phyloP scores from a whole-genome alignment of 176 grass and related monocot species.

The Triticum dicoccoides region DNA sequence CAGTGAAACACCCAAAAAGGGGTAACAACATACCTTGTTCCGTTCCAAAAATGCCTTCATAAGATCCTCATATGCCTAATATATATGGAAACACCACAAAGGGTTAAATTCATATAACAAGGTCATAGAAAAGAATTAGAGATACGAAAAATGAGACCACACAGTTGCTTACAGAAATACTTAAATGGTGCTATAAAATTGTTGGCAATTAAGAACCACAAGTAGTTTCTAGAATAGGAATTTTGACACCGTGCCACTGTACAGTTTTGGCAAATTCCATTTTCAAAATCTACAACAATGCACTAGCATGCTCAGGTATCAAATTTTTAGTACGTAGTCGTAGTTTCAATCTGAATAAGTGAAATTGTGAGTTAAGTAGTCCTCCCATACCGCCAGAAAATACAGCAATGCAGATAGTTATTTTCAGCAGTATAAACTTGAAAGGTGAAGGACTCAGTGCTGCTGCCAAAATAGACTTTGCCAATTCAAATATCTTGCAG shows the following conservation, averaged over 20 bases:
- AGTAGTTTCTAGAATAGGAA: background rate
- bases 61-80: constrained; percentile 90
- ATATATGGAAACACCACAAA: constrained; percentile 13
- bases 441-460: background rate
- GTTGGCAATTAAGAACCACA: background rate
- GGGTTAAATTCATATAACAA: background rate
- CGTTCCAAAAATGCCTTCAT: constrained; percentile 96
- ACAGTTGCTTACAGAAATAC: constrained; percentile 17
- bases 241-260: background rate
- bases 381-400: background rate
- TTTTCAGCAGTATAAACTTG: constrained; percentile 7
- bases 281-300: background rate
- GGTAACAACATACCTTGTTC: constrained; percentile 71
- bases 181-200: background rate
- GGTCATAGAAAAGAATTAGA: background rate
- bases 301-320: background rate
- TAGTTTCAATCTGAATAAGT: background rate
- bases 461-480: background rate
- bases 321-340: background rate
- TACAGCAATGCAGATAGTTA: background rate
- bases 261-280: background rate
- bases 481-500: background rate
- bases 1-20: background rate
- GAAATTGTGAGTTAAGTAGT: background rate
- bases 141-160: constrained; percentile 17